These are phyloP conservation scores for Metschnikowia anglica DNA, from an alignment of 805 yeast genomes.

Conservation along the genomic window DNA sequence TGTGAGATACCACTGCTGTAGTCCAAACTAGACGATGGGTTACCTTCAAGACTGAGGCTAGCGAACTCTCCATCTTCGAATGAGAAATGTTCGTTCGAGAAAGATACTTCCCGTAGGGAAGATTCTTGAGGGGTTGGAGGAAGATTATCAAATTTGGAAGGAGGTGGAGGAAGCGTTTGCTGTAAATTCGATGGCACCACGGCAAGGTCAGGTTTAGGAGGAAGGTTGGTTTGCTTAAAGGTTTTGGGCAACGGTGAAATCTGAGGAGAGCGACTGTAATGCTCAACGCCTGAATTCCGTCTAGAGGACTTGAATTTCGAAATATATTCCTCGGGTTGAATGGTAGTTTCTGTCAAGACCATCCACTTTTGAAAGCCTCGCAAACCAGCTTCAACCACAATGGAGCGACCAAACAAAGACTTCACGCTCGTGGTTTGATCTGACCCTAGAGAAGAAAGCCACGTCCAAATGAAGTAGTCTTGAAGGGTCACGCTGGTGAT, in stretches of 20 bases:
- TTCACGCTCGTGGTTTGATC: constrained; percentile 69
- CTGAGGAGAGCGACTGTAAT: constrained; percentile 14
- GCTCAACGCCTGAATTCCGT: constrained; percentile 4
- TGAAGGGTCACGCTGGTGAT: constrained; percentile 69
- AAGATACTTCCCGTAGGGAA: constrained; percentile 11
- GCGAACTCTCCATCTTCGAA: constrained; percentile 8
- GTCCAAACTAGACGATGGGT: constrained; percentile 3
- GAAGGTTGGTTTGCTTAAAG: no score
- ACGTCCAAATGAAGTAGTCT: constrained; percentile 89
- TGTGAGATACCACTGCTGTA: constrained; percentile 8
- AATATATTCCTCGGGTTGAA: constrained; percentile 38
- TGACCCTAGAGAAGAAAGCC: constrained; percentile 74
- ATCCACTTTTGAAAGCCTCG: constrained; percentile 81
- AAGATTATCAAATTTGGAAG: constrained; percentile 21
- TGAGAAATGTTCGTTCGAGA: constrained; percentile 10
- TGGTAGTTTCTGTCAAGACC: constrained; percentile 65
- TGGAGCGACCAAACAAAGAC: constrained; percentile 73
- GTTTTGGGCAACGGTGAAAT: constrained; percentile 5
- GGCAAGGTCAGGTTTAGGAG: no score
- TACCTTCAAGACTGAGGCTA: not conserved
- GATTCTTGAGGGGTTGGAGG: constrained; percentile 22
- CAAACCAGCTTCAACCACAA: constrained; percentile 77
- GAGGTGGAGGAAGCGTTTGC: constrained; percentile 18
- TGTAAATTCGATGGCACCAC: not conserved
- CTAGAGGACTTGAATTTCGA: constrained; percentile 24